Base-by-base conservation (phyloP, 2,329 filamentous ascomycete species). In the Coniochaeta pulveracea region DNA sequence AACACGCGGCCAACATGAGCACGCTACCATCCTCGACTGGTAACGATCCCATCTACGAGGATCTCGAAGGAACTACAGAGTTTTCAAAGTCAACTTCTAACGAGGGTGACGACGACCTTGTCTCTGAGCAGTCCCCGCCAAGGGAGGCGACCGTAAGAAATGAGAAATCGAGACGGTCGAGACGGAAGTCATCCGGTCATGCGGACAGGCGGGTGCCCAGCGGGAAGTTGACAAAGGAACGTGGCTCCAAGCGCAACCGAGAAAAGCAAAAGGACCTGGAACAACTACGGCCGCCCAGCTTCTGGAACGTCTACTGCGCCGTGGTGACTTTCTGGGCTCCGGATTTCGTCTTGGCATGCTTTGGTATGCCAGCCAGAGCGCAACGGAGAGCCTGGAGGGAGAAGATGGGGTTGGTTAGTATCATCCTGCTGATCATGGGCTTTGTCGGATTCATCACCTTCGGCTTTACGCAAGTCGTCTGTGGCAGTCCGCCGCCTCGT, bases 361-460 rank as follows among this genome's bases (percentile, higher is more conserved):
- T 86, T 49, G 86, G 88, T 24, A 93, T 83, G 66, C 76, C 77
- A 6, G 71, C 83, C 28, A 91, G 83, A 56, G 85, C 80, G 11
- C 85, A 96, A 56, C 81, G 86, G 51, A 74, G 85, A 48, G 91
- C 91, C 3, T 98, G 91, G 91, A 76, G 91, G 44, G 91, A 98
- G 55, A 98, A 98, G 69, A 93, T 98, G 67, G 91, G 91, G 3
- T 63, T 98, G 37, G 84, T 95, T 60, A 94, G 88, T 59, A 77
- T 98, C 51, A 98, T 98, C 52, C 52, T 94, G 19, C 52, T 80
- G 39, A 88, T 96, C 51, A 93, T 88, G 66, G 72, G 76, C 8
- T 76, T 88, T 50, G 89, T 98, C 30, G 91, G 91, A 50, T 98
- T 89, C 61, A 64, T 98, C 34, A 98, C 91, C 0, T 98, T 98